A percentile compares a stretch with the other conserved stretches of the same genome.
phyloP scores from a whole-genome alignment of 2,329 filamentous ascomycete species.

The Teratosphaeriaceae sp. region DNA sequence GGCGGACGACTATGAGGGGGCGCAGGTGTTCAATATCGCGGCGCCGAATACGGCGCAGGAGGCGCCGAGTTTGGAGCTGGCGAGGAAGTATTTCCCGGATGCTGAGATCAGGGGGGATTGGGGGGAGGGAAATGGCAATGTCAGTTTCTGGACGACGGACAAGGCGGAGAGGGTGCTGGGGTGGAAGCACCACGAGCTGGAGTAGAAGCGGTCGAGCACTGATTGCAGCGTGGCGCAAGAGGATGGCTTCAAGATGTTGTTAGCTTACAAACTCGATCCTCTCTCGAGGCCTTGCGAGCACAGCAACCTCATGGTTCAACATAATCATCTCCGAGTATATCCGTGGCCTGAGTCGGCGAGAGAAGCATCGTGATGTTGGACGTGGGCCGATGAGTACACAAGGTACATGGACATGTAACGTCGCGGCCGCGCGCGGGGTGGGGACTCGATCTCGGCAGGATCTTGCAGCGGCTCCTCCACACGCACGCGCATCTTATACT shows the following conservation, averaged over 20 bases:
- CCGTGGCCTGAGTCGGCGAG: no score
- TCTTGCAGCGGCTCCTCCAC: no score
- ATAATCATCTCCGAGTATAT: no score
- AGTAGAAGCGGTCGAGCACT: conserved; percentile 6
- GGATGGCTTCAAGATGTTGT: not conserved
- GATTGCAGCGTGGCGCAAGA: not conserved
- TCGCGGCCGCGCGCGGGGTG: no score
- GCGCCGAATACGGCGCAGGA: conserved; percentile 27
- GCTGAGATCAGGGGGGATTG: conserved; percentile 18
- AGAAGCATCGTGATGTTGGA: no score
- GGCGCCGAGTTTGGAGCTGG: conserved; percentile 17
- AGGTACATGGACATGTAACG: no score
- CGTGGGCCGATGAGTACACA: no score
- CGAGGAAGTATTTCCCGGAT: conserved; percentile 22
- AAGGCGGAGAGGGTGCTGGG: conserved; percentile 21
- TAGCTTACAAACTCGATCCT: no score
- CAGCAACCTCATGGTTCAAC: no score
- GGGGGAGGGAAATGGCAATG: conserved; percentile 18
- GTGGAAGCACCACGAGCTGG: conserved; percentile 22
- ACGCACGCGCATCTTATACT: no score
- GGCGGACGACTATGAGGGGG: conserved; percentile 28
- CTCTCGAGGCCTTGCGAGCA: no score
- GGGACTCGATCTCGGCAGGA: no score
- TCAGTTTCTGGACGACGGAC: conserved; percentile 21
- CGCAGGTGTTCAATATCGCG: conserved; percentile 31